A percentile compares a stretch with the other conserved stretches of the same genome.
Conservation (phyloP, 192 early-diverging fungal genomes). For the Physocladia obscura region DNA sequence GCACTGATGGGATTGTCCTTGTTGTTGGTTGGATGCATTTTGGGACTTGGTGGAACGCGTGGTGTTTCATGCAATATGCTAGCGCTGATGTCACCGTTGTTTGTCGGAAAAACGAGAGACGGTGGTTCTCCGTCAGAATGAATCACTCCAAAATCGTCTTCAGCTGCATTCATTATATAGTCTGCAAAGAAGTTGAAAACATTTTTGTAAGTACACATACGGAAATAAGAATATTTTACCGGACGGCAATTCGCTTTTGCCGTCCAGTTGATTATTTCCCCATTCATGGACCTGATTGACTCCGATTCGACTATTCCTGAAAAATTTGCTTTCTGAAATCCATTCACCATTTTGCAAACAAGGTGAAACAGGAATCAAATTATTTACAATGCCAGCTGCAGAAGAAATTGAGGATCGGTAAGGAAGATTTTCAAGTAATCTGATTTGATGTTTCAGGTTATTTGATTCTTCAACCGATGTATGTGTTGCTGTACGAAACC, state of each 20-base stretch:
- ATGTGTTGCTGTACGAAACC: background rate
- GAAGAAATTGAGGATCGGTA: background rate
- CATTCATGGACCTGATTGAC: no score
- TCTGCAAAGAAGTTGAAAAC: background rate
- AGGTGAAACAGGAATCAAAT: background rate
- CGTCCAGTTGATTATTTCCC: no score
- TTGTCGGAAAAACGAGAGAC: background rate
- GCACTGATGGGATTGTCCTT: no score
- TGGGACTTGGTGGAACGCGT: background rate
- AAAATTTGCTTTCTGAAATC: background rate
- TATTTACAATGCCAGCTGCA: background rate
- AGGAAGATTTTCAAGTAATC: background rate
- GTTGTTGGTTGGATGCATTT: background rate
- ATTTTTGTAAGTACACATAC: background rate
- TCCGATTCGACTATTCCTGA: no score
- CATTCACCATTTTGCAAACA: background rate
- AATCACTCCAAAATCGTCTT: background rate
- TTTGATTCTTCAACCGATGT: background rate
- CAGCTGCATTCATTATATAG: background rate
- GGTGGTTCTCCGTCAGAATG: background rate
- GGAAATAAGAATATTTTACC: background rate
- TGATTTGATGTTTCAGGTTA: background rate
- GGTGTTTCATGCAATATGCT: constrained; percentile 16
- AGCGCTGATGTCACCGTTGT: constrained; percentile 5
- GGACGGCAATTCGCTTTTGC: no score